Evolutionary conservation across 352 stramenopile genomes (phyloP).

Genomic region (Phytophthora constricta): DNA sequence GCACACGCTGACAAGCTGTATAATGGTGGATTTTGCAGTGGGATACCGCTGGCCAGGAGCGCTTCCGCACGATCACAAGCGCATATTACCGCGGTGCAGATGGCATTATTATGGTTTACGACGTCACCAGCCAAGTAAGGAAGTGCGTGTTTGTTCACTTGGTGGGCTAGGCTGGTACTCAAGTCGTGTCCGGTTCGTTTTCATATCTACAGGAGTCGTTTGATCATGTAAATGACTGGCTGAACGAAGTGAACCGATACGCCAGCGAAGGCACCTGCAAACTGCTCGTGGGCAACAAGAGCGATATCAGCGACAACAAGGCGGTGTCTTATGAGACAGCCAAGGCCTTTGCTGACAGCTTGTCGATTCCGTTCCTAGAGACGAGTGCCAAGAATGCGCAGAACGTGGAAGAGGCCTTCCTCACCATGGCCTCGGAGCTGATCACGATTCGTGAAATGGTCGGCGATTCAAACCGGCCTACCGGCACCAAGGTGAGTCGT

Average conservation of each 20-base stretch:
- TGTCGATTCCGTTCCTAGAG: constrained; percentile 99
- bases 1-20: background rate
- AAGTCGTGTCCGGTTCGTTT: no score
- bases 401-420: constrained; percentile 99
- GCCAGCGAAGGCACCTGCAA: constrained; percentile 99
- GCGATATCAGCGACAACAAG: constrained; percentile 97
- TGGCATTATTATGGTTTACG: constrained; percentile 99
- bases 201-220: constrained; percentile 98
- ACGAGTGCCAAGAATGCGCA: constrained; percentile 98
- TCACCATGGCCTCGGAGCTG: constrained; percentile 99
- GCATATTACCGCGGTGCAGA: constrained; percentile 99
- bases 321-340: constrained; percentile 96
- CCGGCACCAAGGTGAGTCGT: constrained; percentile 64
- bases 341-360: constrained; percentile 96
- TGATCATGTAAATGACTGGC: constrained; percentile 99
- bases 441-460: constrained; percentile 93
- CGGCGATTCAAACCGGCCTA: constrained; percentile 69
- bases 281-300: constrained; percentile 99
- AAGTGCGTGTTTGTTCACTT: background rate
- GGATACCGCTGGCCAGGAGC: constrained; percentile 99
- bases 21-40: constrained; percentile 63
- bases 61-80: constrained; percentile 98
- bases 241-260: constrained; percentile 99
- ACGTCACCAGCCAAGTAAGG: constrained; percentile 95
- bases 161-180: background rate